A percentile compares a stretch with the other conserved stretches of the same genome.
These are phyloP conservation scores for Fusarium poae DNA, from an alignment of 2,329 filamentous ascomycete species.

Conservation along the genomic window DNA sequence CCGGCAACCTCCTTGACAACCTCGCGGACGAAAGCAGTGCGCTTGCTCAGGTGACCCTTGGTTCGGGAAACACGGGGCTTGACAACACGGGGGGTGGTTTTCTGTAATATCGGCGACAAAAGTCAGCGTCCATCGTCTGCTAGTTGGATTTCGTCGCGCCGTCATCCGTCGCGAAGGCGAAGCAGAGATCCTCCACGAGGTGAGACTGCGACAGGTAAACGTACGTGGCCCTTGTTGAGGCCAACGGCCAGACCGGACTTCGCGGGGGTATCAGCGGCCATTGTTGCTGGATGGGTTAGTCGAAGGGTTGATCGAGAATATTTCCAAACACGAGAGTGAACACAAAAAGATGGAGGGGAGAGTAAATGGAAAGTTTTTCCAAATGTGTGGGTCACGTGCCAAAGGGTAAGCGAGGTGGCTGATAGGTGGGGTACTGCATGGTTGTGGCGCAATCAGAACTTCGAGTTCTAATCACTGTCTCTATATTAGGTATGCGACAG, in stretches of 20 bases:
- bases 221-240: constrained; percentile 75
- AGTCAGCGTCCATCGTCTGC: constrained; percentile 75
- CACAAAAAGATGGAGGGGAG: constrained; percentile 27
- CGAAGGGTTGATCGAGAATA: constrained; percentile 47
- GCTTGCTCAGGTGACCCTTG: constrained; percentile 97
- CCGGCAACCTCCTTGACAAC: constrained; percentile 98
- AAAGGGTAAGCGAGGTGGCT: constrained; percentile 40
- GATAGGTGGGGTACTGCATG: background rate
- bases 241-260: constrained; percentile 71
- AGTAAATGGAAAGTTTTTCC: constrained; percentile 40
- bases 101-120: constrained; percentile 67
- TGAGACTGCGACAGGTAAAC: constrained; percentile 69
- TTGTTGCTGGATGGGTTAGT: constrained; percentile 58
- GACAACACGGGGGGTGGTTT: constrained; percentile 82
- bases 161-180: constrained; percentile 48
- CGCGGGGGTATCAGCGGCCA: constrained; percentile 71
- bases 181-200: constrained; percentile 81
- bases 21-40: constrained; percentile 95
- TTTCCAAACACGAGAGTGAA: constrained; percentile 18
- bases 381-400: constrained; percentile 49
- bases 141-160: constrained; percentile 35
- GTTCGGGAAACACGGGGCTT: constrained; percentile 85
- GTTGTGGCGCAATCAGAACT: background rate
- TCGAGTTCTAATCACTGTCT: background rate
- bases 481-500: background rate